These are phyloP conservation scores for Styphnolobium japonicum DNA, from an alignment of 306 rosid genomes.

Conservation along the genomic window DNA sequence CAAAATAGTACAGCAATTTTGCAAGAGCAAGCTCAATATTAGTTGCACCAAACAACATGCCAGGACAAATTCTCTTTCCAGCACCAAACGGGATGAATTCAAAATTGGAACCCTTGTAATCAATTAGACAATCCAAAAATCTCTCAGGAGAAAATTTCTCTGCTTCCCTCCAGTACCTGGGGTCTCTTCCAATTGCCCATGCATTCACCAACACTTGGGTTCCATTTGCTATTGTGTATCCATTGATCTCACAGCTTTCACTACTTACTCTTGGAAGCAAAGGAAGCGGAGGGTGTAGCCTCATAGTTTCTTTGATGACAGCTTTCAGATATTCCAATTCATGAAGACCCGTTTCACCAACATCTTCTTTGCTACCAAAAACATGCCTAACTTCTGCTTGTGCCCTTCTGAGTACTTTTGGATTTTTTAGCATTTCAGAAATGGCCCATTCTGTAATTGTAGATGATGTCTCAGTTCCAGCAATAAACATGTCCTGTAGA, in stretches of 20 bases:
- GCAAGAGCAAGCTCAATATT: not conserved
- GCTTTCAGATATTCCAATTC: not conserved
- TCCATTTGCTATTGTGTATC: not conserved
- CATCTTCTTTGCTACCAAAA: not conserved
- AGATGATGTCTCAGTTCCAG: conserved; percentile 17
- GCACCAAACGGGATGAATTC: not conserved
- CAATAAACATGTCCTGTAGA: conserved; percentile 12
- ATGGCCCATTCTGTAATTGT: not conserved
- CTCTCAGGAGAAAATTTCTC: conserved; percentile 18
- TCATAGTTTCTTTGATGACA: conserved; percentile 18
- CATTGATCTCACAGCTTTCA: conserved; percentile 14
- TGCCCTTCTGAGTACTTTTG: conserved; percentile 13
- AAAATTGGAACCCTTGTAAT: not conserved
- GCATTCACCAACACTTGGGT: not conserved
- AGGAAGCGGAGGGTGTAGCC: conserved; percentile 22
- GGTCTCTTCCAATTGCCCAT: not conserved
- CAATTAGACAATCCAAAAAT: not conserved
- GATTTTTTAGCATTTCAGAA: conserved; percentile 9
- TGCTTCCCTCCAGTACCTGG: conserved; percentile 1
- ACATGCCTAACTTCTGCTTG: conserved; percentile 22
- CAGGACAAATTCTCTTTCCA: not conserved
- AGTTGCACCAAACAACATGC: not conserved
- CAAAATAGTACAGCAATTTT: not conserved
- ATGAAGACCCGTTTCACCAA: not conserved
- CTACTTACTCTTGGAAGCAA: not conserved